Conservation (phyloP, 768 basidiomycete species). For the Suillus americanus region DNA sequence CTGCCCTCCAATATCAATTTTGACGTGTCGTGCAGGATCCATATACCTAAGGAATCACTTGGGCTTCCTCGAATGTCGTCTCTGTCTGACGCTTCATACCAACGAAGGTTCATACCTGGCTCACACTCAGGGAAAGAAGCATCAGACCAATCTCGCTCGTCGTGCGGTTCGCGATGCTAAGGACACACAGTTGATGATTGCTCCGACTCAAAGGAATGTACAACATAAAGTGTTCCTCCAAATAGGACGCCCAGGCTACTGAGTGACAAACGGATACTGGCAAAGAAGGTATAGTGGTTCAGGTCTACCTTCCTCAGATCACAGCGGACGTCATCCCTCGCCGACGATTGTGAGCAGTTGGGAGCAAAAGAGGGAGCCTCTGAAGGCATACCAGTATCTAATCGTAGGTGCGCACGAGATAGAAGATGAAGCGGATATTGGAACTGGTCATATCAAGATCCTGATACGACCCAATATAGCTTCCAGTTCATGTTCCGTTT, state of each 20-base stretch:
- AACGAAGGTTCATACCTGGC: conserved; percentile 99
- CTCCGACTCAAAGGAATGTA: conserved; percentile 74
- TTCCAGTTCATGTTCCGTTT: conserved; percentile 96
- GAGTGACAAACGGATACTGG: conserved; percentile 95
- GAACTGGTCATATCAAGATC: conserved; percentile 99
- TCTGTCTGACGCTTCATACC: conserved; percentile 97
- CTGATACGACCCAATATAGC: conserved; percentile 97
- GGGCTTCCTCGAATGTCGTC: conserved; percentile 95
- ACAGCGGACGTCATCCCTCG: conserved; percentile 82
- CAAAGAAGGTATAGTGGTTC: conserved; percentile 96
- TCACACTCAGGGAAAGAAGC: conserved; percentile 99
- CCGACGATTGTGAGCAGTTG: conserved; percentile 93
- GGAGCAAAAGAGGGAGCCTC: conserved; percentile 94
- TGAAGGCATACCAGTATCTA: conserved; percentile 96
- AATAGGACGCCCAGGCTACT: conserved; percentile 93
- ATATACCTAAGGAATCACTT: conserved; percentile 97
- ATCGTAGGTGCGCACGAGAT: conserved; percentile 96
- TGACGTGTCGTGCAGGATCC: conserved; percentile 65
- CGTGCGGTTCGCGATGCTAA: conserved; percentile 97
- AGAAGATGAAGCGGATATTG: conserved; percentile 91
- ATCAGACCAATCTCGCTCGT: conserved; percentile 96
- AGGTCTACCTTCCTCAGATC: conserved; percentile 94
- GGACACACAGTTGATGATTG: conserved; percentile 87
- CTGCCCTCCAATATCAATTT: neutral
- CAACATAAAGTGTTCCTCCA: conserved; percentile 95